These are phyloP conservation scores for Cryptosporidium bovis DNA, from an alignment of 169 alveolate genomes.

Conservation along the genomic window DNA sequence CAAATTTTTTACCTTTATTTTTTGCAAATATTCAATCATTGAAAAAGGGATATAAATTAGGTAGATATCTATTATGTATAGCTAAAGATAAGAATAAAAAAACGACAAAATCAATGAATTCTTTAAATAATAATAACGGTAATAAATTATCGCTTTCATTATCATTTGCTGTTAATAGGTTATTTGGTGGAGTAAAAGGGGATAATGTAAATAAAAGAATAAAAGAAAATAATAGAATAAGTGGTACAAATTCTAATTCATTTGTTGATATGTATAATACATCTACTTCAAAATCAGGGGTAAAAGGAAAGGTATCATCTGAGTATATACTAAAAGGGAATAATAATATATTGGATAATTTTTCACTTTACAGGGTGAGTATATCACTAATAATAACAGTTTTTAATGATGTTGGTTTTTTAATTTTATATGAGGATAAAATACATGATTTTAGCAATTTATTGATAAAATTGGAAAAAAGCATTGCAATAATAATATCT, in stretches of 20 bases:
- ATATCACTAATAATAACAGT: slow-evolving; percentile 6
- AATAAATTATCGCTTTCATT: neutral
- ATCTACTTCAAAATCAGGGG: neutral
- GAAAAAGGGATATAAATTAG: slow-evolving; percentile 12
- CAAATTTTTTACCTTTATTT: slow-evolving; percentile 22
- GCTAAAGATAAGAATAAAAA: neutral
- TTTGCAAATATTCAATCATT: slow-evolving; percentile 25
- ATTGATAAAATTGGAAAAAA: slow-evolving; percentile 3
- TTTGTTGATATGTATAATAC: neutral
- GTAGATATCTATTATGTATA: slow-evolving; percentile 10
- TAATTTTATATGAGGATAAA: neutral
- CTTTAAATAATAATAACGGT: neutral
- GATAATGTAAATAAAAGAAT: too few species aligned
- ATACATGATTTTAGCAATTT: neutral
- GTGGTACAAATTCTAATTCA: too few species aligned
- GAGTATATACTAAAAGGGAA: neutral
- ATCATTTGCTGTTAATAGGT: too few species aligned
- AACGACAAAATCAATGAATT: neutral
- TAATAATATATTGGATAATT: slow-evolving; percentile 5
- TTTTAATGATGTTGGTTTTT: neutral
- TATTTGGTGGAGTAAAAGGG: too few species aligned
- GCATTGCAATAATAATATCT: neutral
- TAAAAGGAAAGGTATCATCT: neutral
- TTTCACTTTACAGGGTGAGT: slow-evolving; percentile 26
- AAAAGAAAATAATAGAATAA: too few species aligned